phyloP scores from a whole-genome alignment of 1,284 basidiomycete species.

The Ustilago lituana region DNA sequence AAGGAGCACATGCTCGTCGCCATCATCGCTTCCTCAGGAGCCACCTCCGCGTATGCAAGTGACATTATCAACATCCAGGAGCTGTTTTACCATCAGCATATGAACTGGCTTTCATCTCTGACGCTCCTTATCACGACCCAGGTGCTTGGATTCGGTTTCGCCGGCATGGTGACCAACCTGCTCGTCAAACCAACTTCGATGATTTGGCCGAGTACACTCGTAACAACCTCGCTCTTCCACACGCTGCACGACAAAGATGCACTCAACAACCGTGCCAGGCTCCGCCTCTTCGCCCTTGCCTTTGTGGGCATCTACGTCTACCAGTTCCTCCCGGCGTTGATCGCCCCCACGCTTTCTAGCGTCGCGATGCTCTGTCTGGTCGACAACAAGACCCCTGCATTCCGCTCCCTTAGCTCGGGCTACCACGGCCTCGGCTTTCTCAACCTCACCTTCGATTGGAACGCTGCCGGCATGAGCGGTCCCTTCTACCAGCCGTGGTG shows the following conservation, averaged over 20 bases:
- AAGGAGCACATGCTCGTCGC: constrained; percentile 69
- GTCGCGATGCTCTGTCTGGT: constrained; percentile 70
- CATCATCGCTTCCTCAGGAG: constrained; percentile 70
- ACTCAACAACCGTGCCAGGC: constrained; percentile 66
- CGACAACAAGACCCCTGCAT: constrained; percentile 68
- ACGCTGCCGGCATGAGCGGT: constrained; percentile 69
- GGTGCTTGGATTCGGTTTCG: constrained; percentile 66
- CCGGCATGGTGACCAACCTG: constrained; percentile 63
- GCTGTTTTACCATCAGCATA: constrained; percentile 65
- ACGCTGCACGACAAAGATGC: constrained; percentile 69
- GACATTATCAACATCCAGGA: constrained; percentile 67
- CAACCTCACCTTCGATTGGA: constrained; percentile 71
- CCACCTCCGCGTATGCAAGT: constrained; percentile 64
- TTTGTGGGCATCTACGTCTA: constrained; percentile 69
- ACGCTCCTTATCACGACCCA: constrained; percentile 65
- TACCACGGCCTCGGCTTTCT: constrained; percentile 71
- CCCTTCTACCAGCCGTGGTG: constrained; percentile 71
- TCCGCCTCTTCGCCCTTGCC: constrained; percentile 69
- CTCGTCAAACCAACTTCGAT: constrained; percentile 66
- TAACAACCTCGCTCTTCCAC: constrained; percentile 70
- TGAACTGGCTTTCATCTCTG: constrained; percentile 58
- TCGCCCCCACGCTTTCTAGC: constrained; percentile 70
- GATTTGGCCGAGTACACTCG: constrained; percentile 70
- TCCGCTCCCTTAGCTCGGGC: constrained; percentile 70
- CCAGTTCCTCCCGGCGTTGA: constrained; percentile 70